Conservation (phyloP, 1,284 basidiomycete species). For the Pascua guehoae region DNA sequence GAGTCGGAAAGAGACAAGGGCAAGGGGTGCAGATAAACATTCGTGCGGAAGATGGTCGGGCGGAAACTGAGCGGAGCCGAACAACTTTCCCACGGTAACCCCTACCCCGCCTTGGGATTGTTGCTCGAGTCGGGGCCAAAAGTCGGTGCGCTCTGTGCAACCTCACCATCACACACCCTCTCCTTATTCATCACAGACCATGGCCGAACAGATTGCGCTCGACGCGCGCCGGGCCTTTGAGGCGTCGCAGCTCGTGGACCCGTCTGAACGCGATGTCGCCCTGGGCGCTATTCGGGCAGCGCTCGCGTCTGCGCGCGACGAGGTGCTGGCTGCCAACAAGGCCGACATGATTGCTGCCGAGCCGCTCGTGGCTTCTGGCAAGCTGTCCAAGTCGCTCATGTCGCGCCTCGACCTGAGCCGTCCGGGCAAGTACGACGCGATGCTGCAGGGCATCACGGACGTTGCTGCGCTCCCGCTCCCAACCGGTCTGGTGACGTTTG, state of each 20-base stretch:
- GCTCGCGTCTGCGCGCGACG: constrained; percentile 61
- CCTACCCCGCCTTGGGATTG: not conserved
- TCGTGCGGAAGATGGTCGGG: not conserved
- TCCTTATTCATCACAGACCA: not conserved
- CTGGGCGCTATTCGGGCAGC: constrained; percentile 66
- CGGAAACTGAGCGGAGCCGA: not conserved
- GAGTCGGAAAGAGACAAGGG: too few relatives aligned
- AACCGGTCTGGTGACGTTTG: constrained; percentile 81
- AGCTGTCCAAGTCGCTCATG: constrained; percentile 75
- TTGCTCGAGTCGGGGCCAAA: constrained; percentile 2
- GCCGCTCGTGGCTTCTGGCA: constrained; percentile 71
- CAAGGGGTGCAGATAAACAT: too few relatives aligned
- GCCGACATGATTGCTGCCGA: constrained; percentile 76
- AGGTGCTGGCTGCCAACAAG: constrained; percentile 73
- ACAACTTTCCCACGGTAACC: constrained; percentile 5
- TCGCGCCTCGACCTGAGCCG: constrained; percentile 80
- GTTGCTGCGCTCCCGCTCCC: constrained; percentile 84
- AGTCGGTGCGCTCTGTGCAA: not conserved
- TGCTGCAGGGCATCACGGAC: constrained; percentile 85
- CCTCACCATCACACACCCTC: not conserved
- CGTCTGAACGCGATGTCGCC: constrained; percentile 65
- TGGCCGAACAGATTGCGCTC: constrained; percentile 56
- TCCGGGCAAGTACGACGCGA: constrained; percentile 87
- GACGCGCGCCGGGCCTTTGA: constrained; percentile 79
- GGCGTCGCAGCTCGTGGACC: constrained; percentile 70